phyloP scores from a whole-genome alignment of 2,329 filamentous ascomycete species.

The Talaromyces atroroseus region DNA sequence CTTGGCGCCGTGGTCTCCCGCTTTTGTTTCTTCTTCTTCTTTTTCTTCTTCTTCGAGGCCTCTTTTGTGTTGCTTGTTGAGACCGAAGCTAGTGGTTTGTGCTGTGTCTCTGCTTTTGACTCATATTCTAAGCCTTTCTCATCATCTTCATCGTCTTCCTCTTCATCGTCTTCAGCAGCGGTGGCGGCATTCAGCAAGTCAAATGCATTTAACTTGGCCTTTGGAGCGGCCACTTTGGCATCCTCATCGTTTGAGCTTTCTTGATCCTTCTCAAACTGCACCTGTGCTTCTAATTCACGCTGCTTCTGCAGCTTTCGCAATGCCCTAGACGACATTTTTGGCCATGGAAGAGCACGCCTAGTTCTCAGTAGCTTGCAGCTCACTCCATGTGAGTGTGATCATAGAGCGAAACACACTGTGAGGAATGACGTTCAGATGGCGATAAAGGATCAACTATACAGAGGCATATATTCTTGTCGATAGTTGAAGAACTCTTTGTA shows the following conservation, averaged over 20 bases:
- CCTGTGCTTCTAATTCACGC: conserved; percentile 45
- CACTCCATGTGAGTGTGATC: conserved; percentile 5
- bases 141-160: conserved; percentile 15
- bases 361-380: background rate
- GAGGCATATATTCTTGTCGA: background rate
- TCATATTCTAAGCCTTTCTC: conserved; percentile 4
- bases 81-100: conserved; percentile 18
- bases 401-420: background rate
- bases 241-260: conserved; percentile 38
- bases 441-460: background rate
- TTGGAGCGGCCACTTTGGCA: conserved; percentile 24
- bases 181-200: conserved; percentile 43
- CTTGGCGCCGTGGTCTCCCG: conserved; percentile 38
- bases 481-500: background rate
- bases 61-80: conserved; percentile 15
- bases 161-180: conserved; percentile 34
- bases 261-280: conserved; percentile 32
- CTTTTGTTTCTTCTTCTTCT: conserved; percentile 59
- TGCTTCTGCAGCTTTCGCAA: conserved; percentile 59
- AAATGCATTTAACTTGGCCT: conserved; percentile 49
- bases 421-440: background rate
- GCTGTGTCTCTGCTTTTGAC: conserved; percentile 21
- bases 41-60: conserved; percentile 23
- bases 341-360: background rate
- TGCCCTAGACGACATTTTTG: conserved; percentile 61